A percentile compares a stretch with the other conserved stretches of the same genome.
Evolutionary conservation across 441 rosid species (phyloP).

Genomic region (Viola pubescens): DNA sequence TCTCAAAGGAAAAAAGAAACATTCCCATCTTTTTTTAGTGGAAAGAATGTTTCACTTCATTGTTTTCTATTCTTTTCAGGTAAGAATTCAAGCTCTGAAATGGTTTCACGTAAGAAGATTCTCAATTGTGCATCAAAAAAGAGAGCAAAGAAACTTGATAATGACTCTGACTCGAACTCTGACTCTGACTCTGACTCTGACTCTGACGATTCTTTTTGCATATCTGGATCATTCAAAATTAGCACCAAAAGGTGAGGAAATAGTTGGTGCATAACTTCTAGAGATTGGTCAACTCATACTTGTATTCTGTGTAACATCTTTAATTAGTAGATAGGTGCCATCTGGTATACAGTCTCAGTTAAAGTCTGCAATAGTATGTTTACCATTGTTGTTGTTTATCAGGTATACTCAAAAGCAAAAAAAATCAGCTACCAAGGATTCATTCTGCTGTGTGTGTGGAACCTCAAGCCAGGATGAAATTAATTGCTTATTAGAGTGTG

Average conservation of each 20-base stretch:
- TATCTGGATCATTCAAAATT: slow-evolving; percentile 12
- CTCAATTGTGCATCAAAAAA: slow-evolving; percentile 16
- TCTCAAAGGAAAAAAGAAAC: not conserved
- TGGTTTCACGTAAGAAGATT: slow-evolving; percentile 17
- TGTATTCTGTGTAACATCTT: not conserved
- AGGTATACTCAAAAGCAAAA: slow-evolving; percentile 22
- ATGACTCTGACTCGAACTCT: slow-evolving; percentile 2
- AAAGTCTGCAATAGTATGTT: too few relatives aligned
- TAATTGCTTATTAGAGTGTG: slow-evolving; percentile 40
- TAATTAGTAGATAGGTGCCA: not conserved
- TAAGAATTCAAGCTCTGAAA: slow-evolving; percentile 19
- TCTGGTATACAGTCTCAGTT: too few relatives aligned
- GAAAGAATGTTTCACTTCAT: not conserved
- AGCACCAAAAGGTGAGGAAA: slow-evolving; percentile 30
- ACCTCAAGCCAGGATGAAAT: slow-evolving; percentile 36
- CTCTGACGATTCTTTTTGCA: slow-evolving; percentile 9
- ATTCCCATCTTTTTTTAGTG: not conserved
- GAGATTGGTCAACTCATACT: not conserved
- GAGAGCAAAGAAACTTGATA: slow-evolving; percentile 14
- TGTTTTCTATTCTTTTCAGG: slow-evolving; percentile 25
- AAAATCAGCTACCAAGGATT: slow-evolving; percentile 18
- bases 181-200: too few relatives aligned
- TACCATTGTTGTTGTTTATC: slow-evolving; percentile 8
- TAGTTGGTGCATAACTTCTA: not conserved
- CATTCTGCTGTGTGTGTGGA: slow-evolving; percentile 45